Conservation (phyloP, 257 asterid species). For the Nicotiana obtusifolia region DNA sequence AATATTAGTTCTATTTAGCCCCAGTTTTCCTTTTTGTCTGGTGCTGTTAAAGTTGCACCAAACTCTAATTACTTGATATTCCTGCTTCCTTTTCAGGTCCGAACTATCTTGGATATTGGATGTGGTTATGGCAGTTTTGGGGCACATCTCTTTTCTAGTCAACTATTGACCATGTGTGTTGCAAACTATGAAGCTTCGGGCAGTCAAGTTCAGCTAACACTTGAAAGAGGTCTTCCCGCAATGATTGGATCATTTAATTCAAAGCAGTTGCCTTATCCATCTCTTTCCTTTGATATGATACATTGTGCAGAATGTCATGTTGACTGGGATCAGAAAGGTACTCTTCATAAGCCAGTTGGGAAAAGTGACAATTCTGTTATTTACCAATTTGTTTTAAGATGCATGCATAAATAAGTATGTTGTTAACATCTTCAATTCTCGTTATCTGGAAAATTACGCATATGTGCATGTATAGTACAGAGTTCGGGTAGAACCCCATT, state of each 20-base stretch:
- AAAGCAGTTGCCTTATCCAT: slow-evolving; percentile 88
- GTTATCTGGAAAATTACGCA: not conserved
- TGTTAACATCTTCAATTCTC: not conserved
- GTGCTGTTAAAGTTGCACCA: not conserved
- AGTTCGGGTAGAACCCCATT: not conserved
- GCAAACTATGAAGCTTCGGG: slow-evolving; percentile 97
- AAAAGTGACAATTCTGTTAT: not conserved
- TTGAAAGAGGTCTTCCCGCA: slow-evolving; percentile 99
- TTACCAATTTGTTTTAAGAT: not conserved
- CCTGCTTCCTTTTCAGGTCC: slow-evolving; percentile 49
- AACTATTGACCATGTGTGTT: slow-evolving; percentile 78
- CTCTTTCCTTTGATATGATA: slow-evolving; percentile 95
- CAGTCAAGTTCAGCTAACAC: slow-evolving; percentile 97
- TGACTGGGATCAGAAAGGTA: slow-evolving; percentile 97
- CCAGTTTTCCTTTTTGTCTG: not conserved
- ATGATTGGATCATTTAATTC: slow-evolving; percentile 87
- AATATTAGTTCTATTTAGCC: not conserved
- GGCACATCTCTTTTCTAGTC: slow-evolving; percentile 72
- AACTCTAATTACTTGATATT: slow-evolving; percentile 3
- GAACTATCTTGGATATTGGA: slow-evolving; percentile 83
- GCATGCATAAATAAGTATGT: not conserved
- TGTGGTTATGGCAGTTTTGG: slow-evolving; percentile 99
- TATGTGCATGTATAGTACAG: not conserved
- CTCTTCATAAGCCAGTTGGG: not conserved
- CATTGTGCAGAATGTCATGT: slow-evolving; percentile 86